Evolutionary conservation across 148 eudicot genomes (phyloP).

Genomic region (Vaccinium myrtillus): DNA sequence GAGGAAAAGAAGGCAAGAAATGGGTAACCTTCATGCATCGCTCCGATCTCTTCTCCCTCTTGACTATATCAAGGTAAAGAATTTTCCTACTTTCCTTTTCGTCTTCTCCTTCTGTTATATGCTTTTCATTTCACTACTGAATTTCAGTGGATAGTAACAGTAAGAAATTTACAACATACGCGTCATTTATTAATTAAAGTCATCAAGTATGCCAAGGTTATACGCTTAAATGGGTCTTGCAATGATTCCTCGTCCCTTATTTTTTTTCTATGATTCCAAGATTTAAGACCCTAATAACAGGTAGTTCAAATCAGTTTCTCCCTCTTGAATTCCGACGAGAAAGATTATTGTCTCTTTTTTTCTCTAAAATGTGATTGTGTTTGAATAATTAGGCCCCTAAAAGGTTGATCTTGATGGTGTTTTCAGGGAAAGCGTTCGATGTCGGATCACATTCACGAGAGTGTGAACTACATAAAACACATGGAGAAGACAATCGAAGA

Average conservation of each 20-base stretch:
- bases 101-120: background rate
- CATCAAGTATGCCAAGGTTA: background rate
- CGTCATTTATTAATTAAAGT: background rate
- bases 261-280: background rate
- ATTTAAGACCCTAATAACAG: background rate
- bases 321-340: background rate
- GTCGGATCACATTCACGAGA: slow-evolving; percentile 57
- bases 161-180: too few species aligned
- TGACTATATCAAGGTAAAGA: background rate
- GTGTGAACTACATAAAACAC: slow-evolving; percentile 53
- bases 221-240: background rate
- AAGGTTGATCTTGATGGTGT: slow-evolving; percentile 1
- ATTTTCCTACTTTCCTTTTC: background rate
- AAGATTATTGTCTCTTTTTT: background rate
- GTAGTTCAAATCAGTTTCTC: background rate
- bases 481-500: slow-evolving; percentile 44
- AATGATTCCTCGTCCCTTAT: background rate
- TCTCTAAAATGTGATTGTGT: background rate
- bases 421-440: slow-evolving; percentile 57
- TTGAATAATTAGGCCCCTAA: background rate
- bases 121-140: background rate
- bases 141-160: background rate
- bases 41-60: background rate
- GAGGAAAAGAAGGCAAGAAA: background rate
- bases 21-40: background rate